Conservation (phyloP, 257 asterid genomes). For the Solanum pinnatisectum region DNA sequence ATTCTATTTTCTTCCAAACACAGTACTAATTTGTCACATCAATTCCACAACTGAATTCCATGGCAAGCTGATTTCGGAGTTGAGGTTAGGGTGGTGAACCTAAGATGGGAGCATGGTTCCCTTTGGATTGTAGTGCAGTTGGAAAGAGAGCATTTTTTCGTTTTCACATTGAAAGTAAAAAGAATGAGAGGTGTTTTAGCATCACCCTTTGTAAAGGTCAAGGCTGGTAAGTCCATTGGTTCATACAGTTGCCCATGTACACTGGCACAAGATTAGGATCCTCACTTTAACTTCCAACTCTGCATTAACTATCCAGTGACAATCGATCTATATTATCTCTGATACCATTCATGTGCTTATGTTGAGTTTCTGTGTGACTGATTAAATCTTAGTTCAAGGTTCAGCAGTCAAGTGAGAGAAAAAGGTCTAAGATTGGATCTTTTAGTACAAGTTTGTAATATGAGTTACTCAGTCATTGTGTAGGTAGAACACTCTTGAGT, state of each 20-base stretch:
- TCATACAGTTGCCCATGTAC: background rate
- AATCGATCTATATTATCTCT: background rate
- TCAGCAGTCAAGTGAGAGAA: background rate
- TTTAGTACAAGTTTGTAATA: background rate
- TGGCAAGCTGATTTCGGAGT: background rate
- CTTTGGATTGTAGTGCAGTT: background rate
- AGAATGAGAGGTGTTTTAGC: background rate
- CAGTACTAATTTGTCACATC: background rate
- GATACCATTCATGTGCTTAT: background rate
- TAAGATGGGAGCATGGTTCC: background rate
- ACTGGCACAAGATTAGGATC: background rate
- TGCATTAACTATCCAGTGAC: background rate
- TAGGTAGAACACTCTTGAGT: background rate
- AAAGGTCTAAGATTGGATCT: background rate
- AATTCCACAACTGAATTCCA: background rate
- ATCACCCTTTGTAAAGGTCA: background rate
- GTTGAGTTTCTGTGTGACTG: background rate
- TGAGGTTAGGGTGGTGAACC: background rate
- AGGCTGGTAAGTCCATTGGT: background rate
- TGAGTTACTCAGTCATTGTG: background rate
- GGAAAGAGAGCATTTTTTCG: background rate
- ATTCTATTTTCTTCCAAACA: background rate
- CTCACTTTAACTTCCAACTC: background rate
- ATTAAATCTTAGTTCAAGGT: background rate
- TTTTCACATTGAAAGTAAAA: background rate